Percentiles rank a stretch among this genome's conserved stretches.
Evolutionary conservation across 2,329 filamentous ascomycete genomes (phyloP).

Genomic region (Dactylellina haptotyla): DNA sequence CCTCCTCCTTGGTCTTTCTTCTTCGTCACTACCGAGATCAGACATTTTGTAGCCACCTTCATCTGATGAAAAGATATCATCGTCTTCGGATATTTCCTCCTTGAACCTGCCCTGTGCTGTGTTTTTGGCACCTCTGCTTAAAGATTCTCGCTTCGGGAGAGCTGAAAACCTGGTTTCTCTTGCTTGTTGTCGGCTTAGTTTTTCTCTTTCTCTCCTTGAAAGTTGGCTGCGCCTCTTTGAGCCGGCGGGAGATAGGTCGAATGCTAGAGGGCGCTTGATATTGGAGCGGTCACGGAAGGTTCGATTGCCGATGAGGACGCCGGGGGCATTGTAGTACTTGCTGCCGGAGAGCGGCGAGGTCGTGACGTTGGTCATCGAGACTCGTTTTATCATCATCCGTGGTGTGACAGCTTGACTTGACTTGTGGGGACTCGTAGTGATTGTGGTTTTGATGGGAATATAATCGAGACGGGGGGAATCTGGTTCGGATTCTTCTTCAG

Average conservation of each 20-base stretch:
- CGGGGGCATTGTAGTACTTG: slow-evolving; percentile 36
- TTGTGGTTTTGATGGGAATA: slow-evolving; percentile 41
- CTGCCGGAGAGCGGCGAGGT: slow-evolving; percentile 43
- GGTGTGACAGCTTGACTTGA: slow-evolving; percentile 29
- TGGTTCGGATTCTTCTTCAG: slow-evolving; percentile 20
- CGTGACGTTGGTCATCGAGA: slow-evolving; percentile 51
- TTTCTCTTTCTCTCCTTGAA: slow-evolving; percentile 32
- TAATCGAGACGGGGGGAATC: slow-evolving; percentile 19
- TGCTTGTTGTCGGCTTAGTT: slow-evolving; percentile 5
- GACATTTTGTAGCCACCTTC: slow-evolving; percentile 41
- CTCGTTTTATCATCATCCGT: slow-evolving; percentile 52
- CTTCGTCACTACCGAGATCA: slow-evolving; percentile 40
- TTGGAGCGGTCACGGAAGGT: slow-evolving; percentile 47
- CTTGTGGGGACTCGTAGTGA: slow-evolving; percentile 19
- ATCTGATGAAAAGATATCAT: slow-evolving; percentile 45
- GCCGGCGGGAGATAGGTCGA: slow-evolving; percentile 26
- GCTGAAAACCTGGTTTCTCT: slow-evolving; percentile 24
- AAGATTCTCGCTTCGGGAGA: slow-evolving; percentile 43
- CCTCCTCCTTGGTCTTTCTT: slow-evolving; percentile 34
- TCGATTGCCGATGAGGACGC: slow-evolving; percentile 39
- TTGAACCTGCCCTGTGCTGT: slow-evolving; percentile 43
- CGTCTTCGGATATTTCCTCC: slow-evolving; percentile 43
- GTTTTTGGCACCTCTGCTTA: slow-evolving; percentile 46
- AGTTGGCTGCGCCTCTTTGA: slow-evolving; percentile 37
- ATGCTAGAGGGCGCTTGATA: slow-evolving; percentile 29